These are phyloP conservation scores for Davidsoniella eucalypti DNA, from an alignment of 2,329 filamentous ascomycete genomes.

Conservation along the genomic window DNA sequence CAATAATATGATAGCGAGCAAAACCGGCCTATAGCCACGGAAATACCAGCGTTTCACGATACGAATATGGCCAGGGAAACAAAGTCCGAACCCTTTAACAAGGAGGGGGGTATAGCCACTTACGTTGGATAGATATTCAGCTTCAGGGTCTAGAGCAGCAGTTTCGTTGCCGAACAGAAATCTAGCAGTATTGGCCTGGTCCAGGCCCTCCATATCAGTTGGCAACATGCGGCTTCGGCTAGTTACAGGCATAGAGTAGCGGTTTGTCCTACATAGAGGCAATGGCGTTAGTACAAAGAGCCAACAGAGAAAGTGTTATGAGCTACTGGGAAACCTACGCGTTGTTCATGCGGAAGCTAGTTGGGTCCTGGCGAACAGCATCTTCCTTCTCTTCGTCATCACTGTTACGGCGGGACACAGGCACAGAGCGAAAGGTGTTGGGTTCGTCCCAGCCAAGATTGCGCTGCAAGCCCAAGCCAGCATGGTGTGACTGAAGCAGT, in stretches of 20 bases:
- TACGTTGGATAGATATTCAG: conserved; percentile 19
- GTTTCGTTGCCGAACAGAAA: conserved; percentile 70
- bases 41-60: neutral
- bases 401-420: conserved; percentile 74
- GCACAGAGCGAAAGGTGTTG: conserved; percentile 69
- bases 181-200: conserved; percentile 69
- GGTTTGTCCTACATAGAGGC: conserved; percentile 35
- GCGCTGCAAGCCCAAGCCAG: conserved; percentile 39
- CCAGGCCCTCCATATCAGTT: conserved; percentile 43
- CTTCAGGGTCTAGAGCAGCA: conserved; percentile 1
- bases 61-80: neutral
- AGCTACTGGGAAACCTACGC: conserved; percentile 44
- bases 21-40: no score
- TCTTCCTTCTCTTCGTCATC: conserved; percentile 79
- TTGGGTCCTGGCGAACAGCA: conserved; percentile 50
- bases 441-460: conserved; percentile 39
- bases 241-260: conserved; percentile 86
- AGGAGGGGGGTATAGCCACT: neutral
- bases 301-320: neutral
- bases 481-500: conserved; percentile 55
- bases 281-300: neutral
- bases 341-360: conserved; percentile 56
- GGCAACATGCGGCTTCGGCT: conserved; percentile 45
- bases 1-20: no score
- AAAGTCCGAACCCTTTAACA: neutral